Evolutionary conservation across 352 stramenopile species (phyloP).

Genomic region (Phytophthora palmivora): DNA sequence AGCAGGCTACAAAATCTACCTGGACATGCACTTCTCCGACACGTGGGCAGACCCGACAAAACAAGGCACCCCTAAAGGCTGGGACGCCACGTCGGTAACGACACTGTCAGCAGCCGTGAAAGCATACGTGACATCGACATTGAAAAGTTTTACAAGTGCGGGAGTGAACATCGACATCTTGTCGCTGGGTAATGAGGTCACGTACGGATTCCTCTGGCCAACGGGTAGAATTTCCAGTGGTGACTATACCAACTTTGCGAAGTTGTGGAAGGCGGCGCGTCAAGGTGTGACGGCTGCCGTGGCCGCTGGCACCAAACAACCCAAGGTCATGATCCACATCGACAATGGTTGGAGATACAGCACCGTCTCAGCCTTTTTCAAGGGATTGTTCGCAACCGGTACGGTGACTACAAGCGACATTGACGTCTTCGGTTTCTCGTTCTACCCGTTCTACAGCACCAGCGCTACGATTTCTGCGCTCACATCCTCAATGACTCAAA

Average conservation of each 20-base stretch:
- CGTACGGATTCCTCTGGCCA: slow-evolving; percentile 39
- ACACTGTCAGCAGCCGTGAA: slow-evolving; percentile 29
- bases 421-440: slow-evolving; percentile 44
- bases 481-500: slow-evolving; percentile 31
- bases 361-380: slow-evolving; percentile 37
- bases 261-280: slow-evolving; percentile 37
- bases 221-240: slow-evolving; percentile 29
- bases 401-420: slow-evolving; percentile 38
- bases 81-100: slow-evolving; percentile 31
- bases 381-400: slow-evolving; percentile 37
- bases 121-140: slow-evolving; percentile 41
- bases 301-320: slow-evolving; percentile 30
- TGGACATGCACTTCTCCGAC: slow-evolving; percentile 51
- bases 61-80: slow-evolving; percentile 33
- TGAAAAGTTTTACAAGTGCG: slow-evolving; percentile 37
- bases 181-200: slow-evolving; percentile 45
- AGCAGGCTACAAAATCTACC: slow-evolving; percentile 46
- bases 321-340: slow-evolving; percentile 47
- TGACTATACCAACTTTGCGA: slow-evolving; percentile 39
- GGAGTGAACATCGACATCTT: slow-evolving; percentile 40
- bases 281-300: slow-evolving; percentile 40
- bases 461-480: slow-evolving; percentile 38
- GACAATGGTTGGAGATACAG: slow-evolving; percentile 45
- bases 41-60: slow-evolving; percentile 42
- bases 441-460: slow-evolving; percentile 47